Conservation (phyloP, 1,139 yeast species). For the Meyerozyma guilliermondii region DNA sequence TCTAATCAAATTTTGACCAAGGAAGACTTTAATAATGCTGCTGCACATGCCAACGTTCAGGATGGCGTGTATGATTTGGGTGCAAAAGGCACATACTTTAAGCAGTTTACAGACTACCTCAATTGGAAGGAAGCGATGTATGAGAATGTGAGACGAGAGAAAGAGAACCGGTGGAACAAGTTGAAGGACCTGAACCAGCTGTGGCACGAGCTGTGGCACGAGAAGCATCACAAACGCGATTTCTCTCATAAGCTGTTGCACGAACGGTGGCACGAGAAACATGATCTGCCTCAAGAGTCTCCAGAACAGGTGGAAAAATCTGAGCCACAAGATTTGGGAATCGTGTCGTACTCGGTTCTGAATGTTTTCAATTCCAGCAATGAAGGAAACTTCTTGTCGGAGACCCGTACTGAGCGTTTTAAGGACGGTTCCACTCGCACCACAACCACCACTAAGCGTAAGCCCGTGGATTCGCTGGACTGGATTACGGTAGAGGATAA, state of each 20-base stretch:
- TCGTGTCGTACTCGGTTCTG: neutral
- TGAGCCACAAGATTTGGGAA: too few species aligned
- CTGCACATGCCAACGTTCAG: slow-evolving; percentile 9
- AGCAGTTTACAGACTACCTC: slow-evolving; percentile 58
- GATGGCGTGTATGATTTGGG: slow-evolving; percentile 33
- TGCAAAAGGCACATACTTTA: slow-evolving; percentile 42
- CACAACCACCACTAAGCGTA: slow-evolving; percentile 33
- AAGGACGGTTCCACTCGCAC: slow-evolving; percentile 59
- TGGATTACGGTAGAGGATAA: slow-evolving; percentile 28
- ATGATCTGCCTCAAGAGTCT: neutral
- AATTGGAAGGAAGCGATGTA: slow-evolving; percentile 63
- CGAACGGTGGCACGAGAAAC: too few species aligned
- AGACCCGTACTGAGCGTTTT: slow-evolving; percentile 48
- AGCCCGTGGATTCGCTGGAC: slow-evolving; percentile 28
- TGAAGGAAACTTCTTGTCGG: slow-evolving; percentile 25
- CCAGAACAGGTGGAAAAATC: neutral
- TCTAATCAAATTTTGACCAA: slow-evolving; percentile 38
- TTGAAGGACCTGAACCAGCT: neutral
- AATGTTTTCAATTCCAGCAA: neutral
- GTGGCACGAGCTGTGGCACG: too few species aligned
- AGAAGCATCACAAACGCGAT: too few species aligned
- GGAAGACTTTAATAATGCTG: slow-evolving; percentile 39
- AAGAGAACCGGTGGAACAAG: slow-evolving; percentile 11
- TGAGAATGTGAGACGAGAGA: slow-evolving; percentile 30
- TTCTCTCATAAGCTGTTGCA: too few species aligned